phyloP scores from a whole-genome alignment of 352 stramenopile species.

The Phytophthora cajani region DNA sequence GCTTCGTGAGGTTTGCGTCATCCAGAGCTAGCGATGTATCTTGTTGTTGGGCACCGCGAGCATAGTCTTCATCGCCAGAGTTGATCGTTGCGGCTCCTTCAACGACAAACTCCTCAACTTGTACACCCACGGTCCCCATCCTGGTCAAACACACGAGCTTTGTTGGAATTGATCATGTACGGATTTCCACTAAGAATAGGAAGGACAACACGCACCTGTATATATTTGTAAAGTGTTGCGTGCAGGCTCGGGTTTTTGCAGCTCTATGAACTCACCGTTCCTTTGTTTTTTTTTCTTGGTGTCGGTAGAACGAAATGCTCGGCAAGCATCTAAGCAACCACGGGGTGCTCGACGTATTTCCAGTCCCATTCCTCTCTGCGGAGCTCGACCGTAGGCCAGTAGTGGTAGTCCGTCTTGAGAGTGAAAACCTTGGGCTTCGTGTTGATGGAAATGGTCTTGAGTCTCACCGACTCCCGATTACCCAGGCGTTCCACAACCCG shows the following conservation, averaged over 20 bases:
- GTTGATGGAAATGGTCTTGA: slow-evolving; percentile 92
- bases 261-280: slow-evolving; percentile 21
- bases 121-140: slow-evolving; percentile 25
- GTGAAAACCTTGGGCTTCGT: slow-evolving; percentile 91
- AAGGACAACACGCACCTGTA: not conserved
- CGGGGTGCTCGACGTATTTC: slow-evolving; percentile 61
- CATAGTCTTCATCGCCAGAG: not conserved
- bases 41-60: slow-evolving; percentile 5
- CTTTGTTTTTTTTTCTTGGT: slow-evolving; percentile 5
- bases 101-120: slow-evolving; percentile 15
- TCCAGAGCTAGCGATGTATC: not conserved
- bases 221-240: slow-evolving; percentile 17
- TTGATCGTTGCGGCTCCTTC: not conserved
- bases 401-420: slow-evolving; percentile 92
- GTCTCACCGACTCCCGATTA: slow-evolving; percentile 84
- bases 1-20: slow-evolving; percentile 16
- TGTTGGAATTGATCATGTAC: not conserved
- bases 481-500: slow-evolving; percentile 78
- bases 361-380: slow-evolving; percentile 68
- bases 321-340: slow-evolving; percentile 9
- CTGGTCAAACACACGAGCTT: not conserved
- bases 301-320: not conserved
- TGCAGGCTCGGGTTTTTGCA: not conserved
- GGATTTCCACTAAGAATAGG: slow-evolving; percentile 24
- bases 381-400: slow-evolving; percentile 91